Evolutionary conservation across 176 grass and related monocot species (phyloP), one percentile per base, ranked within the genome.

Genomic region (Zoysia pacifica): DNA sequence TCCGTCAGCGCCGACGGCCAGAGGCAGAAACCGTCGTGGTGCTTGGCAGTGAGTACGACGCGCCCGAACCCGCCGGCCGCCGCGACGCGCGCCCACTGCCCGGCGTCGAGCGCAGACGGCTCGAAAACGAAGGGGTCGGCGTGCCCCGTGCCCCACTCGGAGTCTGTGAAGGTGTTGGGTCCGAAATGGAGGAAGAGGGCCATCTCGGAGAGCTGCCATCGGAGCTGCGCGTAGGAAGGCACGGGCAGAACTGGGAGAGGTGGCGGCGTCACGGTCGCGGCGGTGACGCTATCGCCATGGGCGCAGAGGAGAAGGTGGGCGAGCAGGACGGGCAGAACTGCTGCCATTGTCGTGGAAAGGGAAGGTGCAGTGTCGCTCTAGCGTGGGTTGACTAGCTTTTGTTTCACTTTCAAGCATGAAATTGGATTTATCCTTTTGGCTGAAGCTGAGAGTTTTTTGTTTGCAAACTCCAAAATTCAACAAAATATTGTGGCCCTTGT

Each of bases 21-120:
- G 74, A 98, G 95, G 80, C 95, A 98, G 90, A 98, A 94, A 6
- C 95, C 95, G 16, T 98, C 95, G 75, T 94, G 95, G 86, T 98
- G 92, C 79, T 98, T 98, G 66, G 92, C 82, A 37, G 95, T 98
- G 65, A 98, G 85, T 15, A 98, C 92, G 48, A 98, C 78, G 62
- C 92, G 79, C 9, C 83, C 4, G 80, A 98, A 98, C 6, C 95
- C 95, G 1, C 69, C 85, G 41, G 70, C 77, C 14, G 84, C 83
- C 7, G 95, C 95, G 20, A 79, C 79, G 14, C 83, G 83, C 43
- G 89, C 91, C 95, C 95, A 97, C 74, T 97, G 95, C 50, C 83
- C 51, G 18, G 95, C 86, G 76, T 98, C 87, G 67, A 98, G 92
- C 66, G 78, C 81, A 74, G 80, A 41, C 5, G 95, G 95, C 41